Base-by-base conservation (phyloP, 2,329 filamentous ascomycete species). In the Pseudopyrenochaeta lycopersici region DNA sequence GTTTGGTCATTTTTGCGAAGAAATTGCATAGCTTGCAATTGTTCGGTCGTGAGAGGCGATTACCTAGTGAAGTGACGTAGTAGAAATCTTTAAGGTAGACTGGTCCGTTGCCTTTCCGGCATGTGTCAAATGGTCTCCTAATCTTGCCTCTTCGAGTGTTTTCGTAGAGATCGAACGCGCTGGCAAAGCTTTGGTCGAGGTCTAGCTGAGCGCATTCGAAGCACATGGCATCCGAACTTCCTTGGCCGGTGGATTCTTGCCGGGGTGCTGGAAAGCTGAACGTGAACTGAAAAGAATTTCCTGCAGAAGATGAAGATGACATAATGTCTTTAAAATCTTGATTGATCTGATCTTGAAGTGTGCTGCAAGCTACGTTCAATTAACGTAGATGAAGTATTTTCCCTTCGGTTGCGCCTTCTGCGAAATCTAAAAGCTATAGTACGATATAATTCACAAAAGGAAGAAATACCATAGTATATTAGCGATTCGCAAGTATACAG, bases 51-150 rank as follows among this genome's bases (percentile, higher is more conserved):
- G 46, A 48, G 7, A 48, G 23, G 2, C 46, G 36, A 18, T 33
- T 17, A 7, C 30, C 46, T 11, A 48, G 36, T 11, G 46, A 41
- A 17, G 46, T 48, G 29, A 48, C 46, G 18, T 33, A 48, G 36
- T 41, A 40, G 29, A 48, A 48, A 20, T 48, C 36, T 12, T 31
- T 38, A 4, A 48, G 36, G 29, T 48, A 48, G 15, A 48, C 38
- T 2, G 46, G 46, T 2, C 38, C 46, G 9, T 40, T 48, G 29
- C 31, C 46, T 14, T 48, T 48, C 7, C 46, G 46, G 46, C 17
- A 48, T 21, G 46, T 15, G 20, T 10, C 31, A 17, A 48, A 20
- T 4, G 36, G 38, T 15, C 46, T 36, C 3, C 33, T 10, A 17
- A 41, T 42, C 3, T 6, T 3, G 18, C 46, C 36, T 9, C 46